Base-by-base conservation (phyloP, 768 basidiomycete species). In the Pleurotus giganteus region DNA sequence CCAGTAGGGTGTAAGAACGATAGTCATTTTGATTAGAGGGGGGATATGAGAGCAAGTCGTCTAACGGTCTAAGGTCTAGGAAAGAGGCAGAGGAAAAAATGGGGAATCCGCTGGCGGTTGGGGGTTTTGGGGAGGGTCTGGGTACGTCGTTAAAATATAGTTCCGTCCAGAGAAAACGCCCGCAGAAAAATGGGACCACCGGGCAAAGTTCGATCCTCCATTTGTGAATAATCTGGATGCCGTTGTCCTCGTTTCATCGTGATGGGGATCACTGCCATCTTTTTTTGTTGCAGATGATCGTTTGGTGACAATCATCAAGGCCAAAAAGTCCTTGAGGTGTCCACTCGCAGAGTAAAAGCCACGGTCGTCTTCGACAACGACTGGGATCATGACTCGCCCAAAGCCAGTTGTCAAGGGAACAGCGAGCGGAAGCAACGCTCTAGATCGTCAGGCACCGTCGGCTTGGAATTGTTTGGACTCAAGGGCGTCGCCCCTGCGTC, bases 1-100 rank as follows among this genome's bases (percentile, higher is more conserved):
- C 82, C 80, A 86, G 74, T 85, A 86, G 11, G 88, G 89, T 28
- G 83, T 89, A 57, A 91, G 80, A 46, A 83, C 67, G 59, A 83
- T 73, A 5, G 84, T 82, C 84, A 85, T 84, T 60, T 58, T 56
- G 21, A 37, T 41, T 34, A 37, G 39, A 19, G 28, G 57, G 41
- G 24, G 50, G 36, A 28, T 4, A 15, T 23, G 13, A 19, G 15
- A 34, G 47, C 36, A 28, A 24, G 47, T 49, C 54, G 21, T 50
- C 19, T 45, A 55, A 51, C 34, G 21, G 28, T 44, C 53, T 36
- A 41, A 23, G 13, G 29, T 29, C 34, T 41, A 49, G 24, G 42
- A n/a, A 43, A 42, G 8, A 9, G 32, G 45, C 13, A 26, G 49
- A 43, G 24, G 24, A 32, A 39, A 47, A 27, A 28, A 32, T n/a